These are phyloP conservation scores for Hypomyces rosellus DNA, from an alignment of 2,329 filamentous ascomycete species.

Conservation along the genomic window DNA sequence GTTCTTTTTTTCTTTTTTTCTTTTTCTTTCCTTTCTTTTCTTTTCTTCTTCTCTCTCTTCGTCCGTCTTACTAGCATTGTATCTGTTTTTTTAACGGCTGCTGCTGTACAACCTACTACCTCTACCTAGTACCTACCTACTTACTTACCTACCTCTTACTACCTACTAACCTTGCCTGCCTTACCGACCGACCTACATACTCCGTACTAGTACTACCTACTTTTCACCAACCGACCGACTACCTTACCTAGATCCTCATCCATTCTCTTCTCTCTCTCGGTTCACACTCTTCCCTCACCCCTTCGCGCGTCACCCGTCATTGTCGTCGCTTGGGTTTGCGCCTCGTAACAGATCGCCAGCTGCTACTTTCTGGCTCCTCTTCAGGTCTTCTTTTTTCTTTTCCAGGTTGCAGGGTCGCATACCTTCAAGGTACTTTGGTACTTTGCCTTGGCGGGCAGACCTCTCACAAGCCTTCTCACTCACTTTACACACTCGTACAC, in stretches of 20 bases:
- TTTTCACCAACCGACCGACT: neutral
- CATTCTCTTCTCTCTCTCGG: neutral
- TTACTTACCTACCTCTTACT: neutral
- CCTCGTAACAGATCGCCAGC: neutral
- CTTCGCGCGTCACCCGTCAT: slow-evolving; percentile 5
- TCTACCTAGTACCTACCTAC: no score
- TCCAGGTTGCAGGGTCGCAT: slow-evolving; percentile 6
- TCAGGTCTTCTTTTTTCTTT: neutral
- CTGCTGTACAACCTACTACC: neutral
- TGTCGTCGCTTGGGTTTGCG: slow-evolving; percentile 2
- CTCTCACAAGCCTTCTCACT: neutral
- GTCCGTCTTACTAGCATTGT: neutral
- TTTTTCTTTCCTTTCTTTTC: neutral
- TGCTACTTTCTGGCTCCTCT: neutral
- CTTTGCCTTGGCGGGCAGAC: slow-evolving; percentile 2
- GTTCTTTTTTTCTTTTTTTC: neutral
- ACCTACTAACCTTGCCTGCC: neutral
- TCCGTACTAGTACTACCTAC: neutral
- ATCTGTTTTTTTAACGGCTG: neutral
- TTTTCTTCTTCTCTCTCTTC: neutral
- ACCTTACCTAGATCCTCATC: neutral
- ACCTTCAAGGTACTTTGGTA: slow-evolving; percentile 1
- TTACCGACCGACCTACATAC: neutral
- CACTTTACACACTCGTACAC: neutral
- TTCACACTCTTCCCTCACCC: neutral